Evolutionary conservation across 371 early-diverging fungal species (phyloP).

Genomic region (Circinella umbellata): DNA sequence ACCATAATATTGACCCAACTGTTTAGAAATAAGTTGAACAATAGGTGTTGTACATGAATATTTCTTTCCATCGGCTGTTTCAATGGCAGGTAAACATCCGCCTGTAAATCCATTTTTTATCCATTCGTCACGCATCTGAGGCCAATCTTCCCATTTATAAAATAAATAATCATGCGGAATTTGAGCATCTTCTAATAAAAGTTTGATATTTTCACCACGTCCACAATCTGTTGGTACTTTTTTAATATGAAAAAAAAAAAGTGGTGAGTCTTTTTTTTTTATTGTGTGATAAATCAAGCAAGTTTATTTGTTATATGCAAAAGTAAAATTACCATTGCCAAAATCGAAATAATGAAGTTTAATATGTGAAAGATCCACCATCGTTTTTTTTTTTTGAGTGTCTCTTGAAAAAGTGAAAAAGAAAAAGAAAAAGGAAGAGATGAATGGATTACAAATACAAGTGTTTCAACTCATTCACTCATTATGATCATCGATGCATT

Average conservation of each 20-base stretch:
- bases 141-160: conserved; percentile 2
- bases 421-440: neutral
- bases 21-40: neutral
- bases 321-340: no score
- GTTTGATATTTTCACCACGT: conserved; percentile 6
- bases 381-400: neutral
- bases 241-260: neutral
- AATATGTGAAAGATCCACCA: conserved; percentile 1
- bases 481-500: no score
- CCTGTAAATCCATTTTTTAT: neutral
- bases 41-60: neutral
- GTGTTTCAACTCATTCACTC: no score
- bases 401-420: neutral
- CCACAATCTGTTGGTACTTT: neutral
- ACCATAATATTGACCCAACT: conserved; percentile 4
- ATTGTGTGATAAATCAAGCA: no score
- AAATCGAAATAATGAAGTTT: conserved; percentile 6
- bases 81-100: neutral
- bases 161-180: conserved; percentile 1
- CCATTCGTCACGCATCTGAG: neutral
- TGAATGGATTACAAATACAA: no score
- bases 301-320: no score
- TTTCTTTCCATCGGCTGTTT: conserved; percentile 3
- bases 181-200: neutral
- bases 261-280: no score